Evolutionary conservation across 164 flowering plant genomes (phyloP), one percentile per base, ranked within the genome.

Genomic region (Paratinospora sagittata): DNA sequence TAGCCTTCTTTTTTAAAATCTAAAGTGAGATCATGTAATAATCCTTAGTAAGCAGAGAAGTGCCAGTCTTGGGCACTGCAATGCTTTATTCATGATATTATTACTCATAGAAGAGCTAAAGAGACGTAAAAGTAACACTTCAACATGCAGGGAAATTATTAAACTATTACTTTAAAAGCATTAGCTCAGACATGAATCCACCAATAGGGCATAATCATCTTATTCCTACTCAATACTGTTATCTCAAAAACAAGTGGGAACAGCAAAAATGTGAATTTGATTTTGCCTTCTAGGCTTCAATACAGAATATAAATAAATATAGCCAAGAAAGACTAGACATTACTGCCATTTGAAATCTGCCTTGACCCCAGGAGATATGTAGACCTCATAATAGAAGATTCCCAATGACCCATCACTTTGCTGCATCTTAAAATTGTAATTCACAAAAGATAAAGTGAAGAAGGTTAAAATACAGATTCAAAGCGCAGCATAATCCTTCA

Each of bases 1-100:
- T n/a, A 19, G 61, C 23, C 21, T 55, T n/a, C n/a, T n/a, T n/a
- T n/a, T 55, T 55, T 55, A 55, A 55, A 55, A 55, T 55, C 61
- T 21, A 55, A 55, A 55, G 61, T 55, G 61, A 55, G 21, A 55
- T 55, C 61, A 55, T 55, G 61, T 55, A 55, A 55, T 55, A 55
- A 55, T 55, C 61, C 61, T 3, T 7, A 4, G 61, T 19, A 19
- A 5, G 24, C 61, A 55, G 61, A n/a, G 61, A 55, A 55, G 2
- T 55, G n/a, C 47, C 61, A 55, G 61, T 55, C 61, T 55, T 55
- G 61, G 61, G 61, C 24, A 55, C 8, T 55, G 9, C 61, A 55
- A 55, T 55, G 61, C n/a, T n/a, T n/a, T n/a, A n/a, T n/a, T 55
- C 24, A n/a, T n/a, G 61, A 55, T n/a, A 23, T 55, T 55, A 21